Base-by-base conservation (phyloP, 225 moss, liverwort and hornwort genomes). In the Takakia lepidozioides region DNA sequence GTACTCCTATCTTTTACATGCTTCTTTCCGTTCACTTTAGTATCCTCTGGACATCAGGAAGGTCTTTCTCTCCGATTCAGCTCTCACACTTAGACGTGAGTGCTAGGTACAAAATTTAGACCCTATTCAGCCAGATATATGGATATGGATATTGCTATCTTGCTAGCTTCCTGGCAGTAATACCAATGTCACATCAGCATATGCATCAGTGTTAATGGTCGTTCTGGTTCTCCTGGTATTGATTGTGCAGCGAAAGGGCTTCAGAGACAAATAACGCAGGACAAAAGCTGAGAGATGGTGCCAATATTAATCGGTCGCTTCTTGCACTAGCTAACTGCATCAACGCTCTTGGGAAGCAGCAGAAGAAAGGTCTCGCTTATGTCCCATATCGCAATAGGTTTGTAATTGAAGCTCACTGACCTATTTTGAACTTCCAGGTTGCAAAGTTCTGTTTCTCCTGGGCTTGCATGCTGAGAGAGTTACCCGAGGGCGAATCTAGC, bases 301-400 rank as follows among this genome's bases (percentile, higher is more conserved):
- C 87, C 42, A 88, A 84, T 42, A 88, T 88, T 27, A 88, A 88
- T 51, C 74, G 84, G 38, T 88, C 87, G 6, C 69, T 88, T 24
- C 74, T 88, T 61, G 87, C 87, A 41, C 52, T 88, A 51, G 83
- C 87, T 4, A 88, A 83, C 43, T 88, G 87, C 61, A 88, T 88
- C 71, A 88, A 88, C 58, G 87, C 87, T 48, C 83, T 88, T 49
- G 87, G 87, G 34, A 88, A 88, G 81, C 83, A 84, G 67, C 87
- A 88, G 29, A 88, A 88, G 72, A 88, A 70, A 67, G 87, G 87
- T 53, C 66, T 84, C 40, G 87, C 87, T n/a, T 88, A 88, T 57
- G 87, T 88, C 34, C 87, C 83, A 28, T 88, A 88, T 44, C 76
- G 87, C 27, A 88, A 88, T 60, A 86, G 82, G 86, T 86, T 61